Conservation (phyloP, 2,329 filamentous ascomycete species). For the Aureobasidium subglaciale region DNA sequence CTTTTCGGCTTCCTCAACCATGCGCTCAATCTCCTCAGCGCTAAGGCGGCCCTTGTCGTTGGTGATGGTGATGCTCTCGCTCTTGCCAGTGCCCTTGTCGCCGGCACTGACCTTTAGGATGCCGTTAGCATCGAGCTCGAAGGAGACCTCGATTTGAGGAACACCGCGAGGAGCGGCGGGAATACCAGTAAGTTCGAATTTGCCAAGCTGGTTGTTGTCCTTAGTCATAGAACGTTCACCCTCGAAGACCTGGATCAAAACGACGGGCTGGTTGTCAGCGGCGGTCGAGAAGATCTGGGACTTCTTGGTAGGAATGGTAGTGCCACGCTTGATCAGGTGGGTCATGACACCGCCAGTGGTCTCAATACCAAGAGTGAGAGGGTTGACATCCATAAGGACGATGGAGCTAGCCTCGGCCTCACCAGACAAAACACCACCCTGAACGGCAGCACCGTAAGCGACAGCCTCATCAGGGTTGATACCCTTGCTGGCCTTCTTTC, state of each 20-base stretch:
- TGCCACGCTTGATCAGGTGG: conserved; percentile 91
- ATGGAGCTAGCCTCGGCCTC: conserved; percentile 70
- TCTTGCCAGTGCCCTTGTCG: conserved; percentile 98
- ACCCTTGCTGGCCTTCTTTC: conserved; percentile 98
- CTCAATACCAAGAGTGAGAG: conserved; percentile 92
- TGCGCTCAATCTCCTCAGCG: conserved; percentile 96
- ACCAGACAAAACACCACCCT: conserved; percentile 89
- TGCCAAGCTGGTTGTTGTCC: conserved; percentile 95
- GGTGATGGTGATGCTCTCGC: conserved; percentile 95
- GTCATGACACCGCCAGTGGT: conserved; percentile 98
- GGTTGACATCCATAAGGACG: conserved; percentile 96
- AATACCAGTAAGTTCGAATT: conserved; percentile 96
- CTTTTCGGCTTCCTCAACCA: conserved; percentile 97
- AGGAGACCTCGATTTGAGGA: conserved; percentile 96
- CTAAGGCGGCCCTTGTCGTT: conserved; percentile 98
- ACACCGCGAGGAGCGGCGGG: conserved; percentile 91
- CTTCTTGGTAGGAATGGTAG: conserved; percentile 90
- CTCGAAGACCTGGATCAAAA: conserved; percentile 92
- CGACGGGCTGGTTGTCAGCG: conserved; percentile 91
- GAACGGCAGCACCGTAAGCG: conserved; percentile 92
- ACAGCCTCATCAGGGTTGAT: conserved; percentile 99
- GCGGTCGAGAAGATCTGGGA: conserved; percentile 96
- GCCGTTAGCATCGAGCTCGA: conserved; percentile 97
- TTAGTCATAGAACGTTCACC: conserved; percentile 91
- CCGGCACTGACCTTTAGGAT: conserved; percentile 93